Evolutionary conservation across 176 grass and related monocot genomes (phyloP).

Genomic region (Urochloa ruziziensis): DNA sequence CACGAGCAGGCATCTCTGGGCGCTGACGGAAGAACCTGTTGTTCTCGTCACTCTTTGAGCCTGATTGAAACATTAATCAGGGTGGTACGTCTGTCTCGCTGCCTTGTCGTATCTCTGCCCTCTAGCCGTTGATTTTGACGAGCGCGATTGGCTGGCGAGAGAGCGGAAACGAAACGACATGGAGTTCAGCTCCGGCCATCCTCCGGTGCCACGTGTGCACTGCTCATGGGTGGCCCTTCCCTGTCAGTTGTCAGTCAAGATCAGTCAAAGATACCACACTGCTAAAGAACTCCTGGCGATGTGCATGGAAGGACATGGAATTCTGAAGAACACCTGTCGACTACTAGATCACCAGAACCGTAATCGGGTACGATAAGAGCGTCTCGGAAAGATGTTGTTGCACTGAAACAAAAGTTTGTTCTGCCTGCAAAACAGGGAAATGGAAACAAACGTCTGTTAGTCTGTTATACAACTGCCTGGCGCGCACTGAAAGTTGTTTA

Average conservation of each 20-base stretch:
- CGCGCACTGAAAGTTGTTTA: not conserved
- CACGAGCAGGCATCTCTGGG: slow-evolving; percentile 27
- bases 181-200: not conserved
- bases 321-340: not conserved
- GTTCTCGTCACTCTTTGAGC: not conserved
- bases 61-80: not conserved
- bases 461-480: not conserved
- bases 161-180: not conserved
- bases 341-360: not conserved
- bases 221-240: not conserved
- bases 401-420: not conserved
- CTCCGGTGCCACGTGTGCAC: slow-evolving; percentile 21
- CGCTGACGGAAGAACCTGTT: slow-evolving; percentile 1
- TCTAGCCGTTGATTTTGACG: slow-evolving; percentile 12
- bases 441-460: not conserved
- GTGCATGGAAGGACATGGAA: not conserved
- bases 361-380: not conserved
- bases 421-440: too few species aligned
- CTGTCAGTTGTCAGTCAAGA: slow-evolving; percentile 17
- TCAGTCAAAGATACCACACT: slow-evolving; percentile 25
- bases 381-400: not conserved
- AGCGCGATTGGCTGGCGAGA: not conserved
- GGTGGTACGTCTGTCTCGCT: not conserved
- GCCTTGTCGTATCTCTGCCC: slow-evolving; percentile 38
- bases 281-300: not conserved